Base-by-base conservation (phyloP, 169 alveolate species). In the Cryptosporidium viatorum region DNA sequence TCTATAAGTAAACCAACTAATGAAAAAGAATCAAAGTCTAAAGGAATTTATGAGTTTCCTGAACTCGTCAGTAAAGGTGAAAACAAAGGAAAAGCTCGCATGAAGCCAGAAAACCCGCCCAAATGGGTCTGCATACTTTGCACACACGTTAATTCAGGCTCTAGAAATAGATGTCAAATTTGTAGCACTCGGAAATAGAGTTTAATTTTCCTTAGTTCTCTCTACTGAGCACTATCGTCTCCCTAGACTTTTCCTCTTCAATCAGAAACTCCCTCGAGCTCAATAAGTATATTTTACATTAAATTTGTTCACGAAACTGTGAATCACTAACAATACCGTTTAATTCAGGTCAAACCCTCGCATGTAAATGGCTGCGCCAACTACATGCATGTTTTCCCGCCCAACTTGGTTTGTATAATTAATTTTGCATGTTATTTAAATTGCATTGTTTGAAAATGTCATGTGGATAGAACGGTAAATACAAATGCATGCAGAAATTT, bases 111-210 rank as follows among this genome's bases (percentile, higher is more conserved):
- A 21, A 70, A 73, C 31, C 55, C 48, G 21, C 89, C 75, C 12
- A 62, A 59, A 67, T 80, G 89, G 89, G 59, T 29, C 5, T 80
- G 89, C n/a, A 41, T 65, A 29, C 75, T 80, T 62, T 80, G 89
- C 26, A 80, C 89, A 10, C 60, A 80, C 39, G 62, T 62, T 1
- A 80, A 80, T 80, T 39, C 65, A 5, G 65, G 69, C 31, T 62
- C 74, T 80, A 80, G 74, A 80, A 80, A 59, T 48, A 80, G 89
- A 80, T 80, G 89, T 3, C 50, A 26, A 23, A 80, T 80, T 9
- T 80, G 89, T 52, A 80, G 75, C 39, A 80, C 89, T 16, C 62
- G 16, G 35, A 80, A 80, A 65, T 80, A 31, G 35, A 16, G 18
- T 10, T 23, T 33, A 69, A 6, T 43, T 70, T 35, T 33, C 7